Percentiles rank a stretch among this genome's conserved stretches.
phyloP scores from a whole-genome alignment of 352 stramenopile genomes.

The Phytopythium cucurbitacearum region DNA sequence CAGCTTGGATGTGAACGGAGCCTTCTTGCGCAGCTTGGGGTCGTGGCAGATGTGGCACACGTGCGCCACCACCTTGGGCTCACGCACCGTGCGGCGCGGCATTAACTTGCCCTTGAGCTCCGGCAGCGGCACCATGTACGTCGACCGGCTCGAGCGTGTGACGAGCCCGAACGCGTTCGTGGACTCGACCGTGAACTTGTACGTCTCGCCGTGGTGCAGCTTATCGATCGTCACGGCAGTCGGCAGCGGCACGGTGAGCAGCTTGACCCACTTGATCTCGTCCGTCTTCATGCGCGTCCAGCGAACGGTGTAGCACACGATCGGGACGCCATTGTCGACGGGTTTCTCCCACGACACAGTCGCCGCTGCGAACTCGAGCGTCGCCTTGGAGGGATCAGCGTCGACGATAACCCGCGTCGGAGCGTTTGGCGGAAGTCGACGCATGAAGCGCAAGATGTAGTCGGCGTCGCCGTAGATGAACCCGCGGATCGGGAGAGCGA shows the following conservation, averaged over 20 bases:
- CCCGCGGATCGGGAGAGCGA: slow-evolving; percentile 72
- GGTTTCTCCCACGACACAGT: slow-evolving; percentile 79
- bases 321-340: slow-evolving; percentile 67
- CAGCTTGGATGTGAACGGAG: slow-evolving; percentile 59
- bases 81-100: slow-evolving; percentile 29
- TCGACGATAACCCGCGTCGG: slow-evolving; percentile 77
- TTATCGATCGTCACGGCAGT: slow-evolving; percentile 57
- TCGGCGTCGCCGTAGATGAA: slow-evolving; percentile 84
- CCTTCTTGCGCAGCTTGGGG: slow-evolving; percentile 52
- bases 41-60: slow-evolving; percentile 78
- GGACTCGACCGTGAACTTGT: slow-evolving; percentile 81
- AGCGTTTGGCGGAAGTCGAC: slow-evolving; percentile 71
- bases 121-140: slow-evolving; percentile 80
- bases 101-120: slow-evolving; percentile 66
- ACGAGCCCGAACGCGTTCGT: slow-evolving; percentile 79
- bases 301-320: slow-evolving; percentile 81
- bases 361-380: slow-evolving; percentile 47
- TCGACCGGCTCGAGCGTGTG: slow-evolving; percentile 71
- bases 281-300: slow-evolving; percentile 77
- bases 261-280: slow-evolving; percentile 73
- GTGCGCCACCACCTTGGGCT: slow-evolving; percentile 32
- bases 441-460: slow-evolving; percentile 60
- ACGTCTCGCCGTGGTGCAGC: slow-evolving; percentile 72
- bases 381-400: slow-evolving; percentile 48
- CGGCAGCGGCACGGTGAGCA: slow-evolving; percentile 62